Base-by-base conservation (phyloP, 2,329 filamentous ascomycete species). In the Zasmidium citrigriseum region DNA sequence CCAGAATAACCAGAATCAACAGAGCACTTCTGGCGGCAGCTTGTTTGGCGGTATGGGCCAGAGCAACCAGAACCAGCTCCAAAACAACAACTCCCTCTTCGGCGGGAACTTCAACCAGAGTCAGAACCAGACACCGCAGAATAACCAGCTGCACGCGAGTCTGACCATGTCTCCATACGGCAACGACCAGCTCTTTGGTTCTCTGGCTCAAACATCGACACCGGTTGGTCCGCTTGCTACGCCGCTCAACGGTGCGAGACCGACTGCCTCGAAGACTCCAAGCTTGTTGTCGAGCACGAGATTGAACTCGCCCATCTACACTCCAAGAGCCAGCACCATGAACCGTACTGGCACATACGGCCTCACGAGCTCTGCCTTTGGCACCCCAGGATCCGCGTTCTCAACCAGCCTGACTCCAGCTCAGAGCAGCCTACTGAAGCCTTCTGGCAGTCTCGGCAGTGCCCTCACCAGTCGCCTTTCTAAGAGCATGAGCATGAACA, bases 221-320 rank as follows among this genome's bases (percentile, higher is more conserved):
- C 83, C 92, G 68, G 90, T 92, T 2, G 95, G 95, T 1, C 95
- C 96, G 2, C 82, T 99, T 64, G 95, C 93, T 9, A 98, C 93
- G 0, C 95, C 96, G 0, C 82, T 98, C 12, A 89, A 88, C 9
- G 88, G 87, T 63, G 84, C 82, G 55, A 88, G 65, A 54, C 65
- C 70, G 16, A 57, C 68, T 20, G 69, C 65, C 11, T 63, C 60
- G 24, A 69, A 68, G 64, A 66, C 67, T 7, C 63, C 67, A 24
- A 68, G 68, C 57, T 56, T 72, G 44, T 61, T 71, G 56, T 63
- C 66, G 5, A 68, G 63, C 62, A 67, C 67, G 38, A 54, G 69
- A 23, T 52, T 70, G 76, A 83, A 96, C 64, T 93, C 91, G 48
- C 91, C 92, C 0, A 85, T 86, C 48, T 90, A 90, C 29, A 87